Evolutionary conservation across 345 rosid genomes (phyloP).

Genomic region (Euphorbia pulcherrima): DNA sequence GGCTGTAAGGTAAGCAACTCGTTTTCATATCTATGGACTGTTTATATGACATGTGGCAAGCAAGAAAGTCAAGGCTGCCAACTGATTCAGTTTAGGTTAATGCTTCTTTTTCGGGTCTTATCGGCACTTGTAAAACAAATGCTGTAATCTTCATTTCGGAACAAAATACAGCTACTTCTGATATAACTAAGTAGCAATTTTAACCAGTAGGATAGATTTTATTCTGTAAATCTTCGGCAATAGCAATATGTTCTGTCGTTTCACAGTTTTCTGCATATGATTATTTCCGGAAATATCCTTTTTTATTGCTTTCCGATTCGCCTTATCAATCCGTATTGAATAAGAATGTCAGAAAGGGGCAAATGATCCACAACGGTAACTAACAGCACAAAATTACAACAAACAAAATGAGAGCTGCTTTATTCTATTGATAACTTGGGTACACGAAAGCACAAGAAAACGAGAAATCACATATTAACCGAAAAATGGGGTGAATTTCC

Average conservation of each 20-base stretch:
- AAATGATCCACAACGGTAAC: too few species aligned
- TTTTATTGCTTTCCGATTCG: background rate
- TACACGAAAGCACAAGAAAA: slow-evolving; percentile 7
- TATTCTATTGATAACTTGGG: slow-evolving; percentile 18
- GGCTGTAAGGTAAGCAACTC: slow-evolving; percentile 81
- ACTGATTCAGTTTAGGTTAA: slow-evolving; percentile 5
- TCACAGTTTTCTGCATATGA: background rate
- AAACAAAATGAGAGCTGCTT: slow-evolving; percentile 9
- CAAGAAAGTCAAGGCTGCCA: slow-evolving; percentile 43
- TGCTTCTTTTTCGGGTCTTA: background rate
- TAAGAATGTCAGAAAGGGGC: too few species aligned
- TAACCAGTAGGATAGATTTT: background rate
- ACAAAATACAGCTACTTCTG: background rate
- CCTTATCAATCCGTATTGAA: too few species aligned
- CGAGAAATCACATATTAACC: slow-evolving; percentile 5
- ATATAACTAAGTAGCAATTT: background rate
- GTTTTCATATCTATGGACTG: slow-evolving; percentile 85
- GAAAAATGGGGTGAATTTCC: slow-evolving; percentile 25
- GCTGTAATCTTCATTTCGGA: background rate
- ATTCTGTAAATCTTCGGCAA: slow-evolving; percentile 4
- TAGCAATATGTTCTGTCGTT: background rate
- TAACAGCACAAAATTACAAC: background rate
- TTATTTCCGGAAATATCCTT: background rate
- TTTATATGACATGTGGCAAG: slow-evolving; percentile 85
- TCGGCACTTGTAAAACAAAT: background rate